A percentile compares a stretch with the other conserved stretches of the same genome.
Conservation (phyloP, 202 grass and related monocot genomes). For the Saccharum hybrid region DNA sequence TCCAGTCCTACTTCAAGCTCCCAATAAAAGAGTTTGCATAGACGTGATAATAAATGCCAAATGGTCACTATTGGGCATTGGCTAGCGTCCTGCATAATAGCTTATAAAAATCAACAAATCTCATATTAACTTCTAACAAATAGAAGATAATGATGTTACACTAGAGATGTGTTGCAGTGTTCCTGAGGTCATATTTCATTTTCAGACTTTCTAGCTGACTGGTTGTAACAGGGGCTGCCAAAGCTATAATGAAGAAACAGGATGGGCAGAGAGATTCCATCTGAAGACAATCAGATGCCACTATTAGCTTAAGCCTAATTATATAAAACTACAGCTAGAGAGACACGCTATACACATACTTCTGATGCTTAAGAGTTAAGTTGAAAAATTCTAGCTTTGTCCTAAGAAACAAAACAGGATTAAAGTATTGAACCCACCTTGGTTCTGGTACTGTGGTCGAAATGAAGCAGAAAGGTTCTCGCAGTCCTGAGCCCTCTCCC, state of each 20-base stretch:
- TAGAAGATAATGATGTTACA: neutral
- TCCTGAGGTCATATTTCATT: neutral
- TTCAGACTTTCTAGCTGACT: neutral
- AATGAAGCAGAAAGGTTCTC: slow-evolving; percentile 74
- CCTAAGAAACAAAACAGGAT: slow-evolving; percentile 9
- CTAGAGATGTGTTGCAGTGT: neutral
- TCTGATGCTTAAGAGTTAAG: neutral
- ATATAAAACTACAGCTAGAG: neutral
- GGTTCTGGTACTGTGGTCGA: slow-evolving; percentile 78
- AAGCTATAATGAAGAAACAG: neutral
- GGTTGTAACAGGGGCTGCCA: neutral
- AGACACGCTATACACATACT: neutral
- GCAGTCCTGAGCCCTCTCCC: slow-evolving; percentile 61
- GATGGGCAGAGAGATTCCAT: neutral
- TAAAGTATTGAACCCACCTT: slow-evolving; percentile 60
- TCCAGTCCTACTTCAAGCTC: neutral
- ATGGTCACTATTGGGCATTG: neutral
- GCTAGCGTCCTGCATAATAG: neutral
- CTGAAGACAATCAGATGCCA: neutral
- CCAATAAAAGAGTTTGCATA: neutral
- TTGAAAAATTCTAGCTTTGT: neutral
- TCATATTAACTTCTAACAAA: slow-evolving; percentile 13
- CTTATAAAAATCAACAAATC: slow-evolving; percentile 16
- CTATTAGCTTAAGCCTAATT: neutral
- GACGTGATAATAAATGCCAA: neutral